Base-by-base conservation (phyloP, 768 basidiomycete genomes). In the Lanmaoa pseudosensibilis region DNA sequence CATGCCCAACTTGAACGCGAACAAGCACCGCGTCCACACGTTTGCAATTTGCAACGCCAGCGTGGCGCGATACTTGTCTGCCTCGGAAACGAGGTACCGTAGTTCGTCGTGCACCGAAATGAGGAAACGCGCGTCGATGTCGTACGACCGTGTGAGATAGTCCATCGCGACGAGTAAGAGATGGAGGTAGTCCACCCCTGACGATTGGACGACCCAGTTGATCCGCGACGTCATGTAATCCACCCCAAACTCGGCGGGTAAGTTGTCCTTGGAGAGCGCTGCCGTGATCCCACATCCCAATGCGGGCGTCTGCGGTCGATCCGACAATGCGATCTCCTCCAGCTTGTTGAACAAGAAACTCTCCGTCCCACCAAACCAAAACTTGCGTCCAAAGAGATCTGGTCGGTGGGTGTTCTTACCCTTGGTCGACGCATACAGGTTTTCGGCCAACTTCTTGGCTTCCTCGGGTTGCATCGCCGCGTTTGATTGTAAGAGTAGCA, bases 191-290 rank as follows among this genome's bases (percentile, higher is more conserved):
- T 98, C 97, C 41, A 98, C 96, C 4, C 96, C 97, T 0, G 94
- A 97, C 4, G 95, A 98, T 66, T 98, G 97, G 7, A 98, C 97
- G 47, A 95, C 97, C 97, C 97, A 98, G 68, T 99, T 99, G 76
- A 98, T 95, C 41, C 97, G 85, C 7, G 94, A 97, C 0, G 97
- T 89, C 81, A 98, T 88, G 71, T 92, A 98, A 60, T 95, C 92
- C 0, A 87, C 73, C 13, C 90, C 92, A 57, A 93, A 92, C 55
- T 81, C 83, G 34, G 83, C 83, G 0, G 90, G 89, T 2, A 99
- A 82, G 67, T 92, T 87, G 58, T 90, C 86, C 73, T 92, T 95
- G 30, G 89, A 88, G n/a, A 99, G 79, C 0, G 96, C 96, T 48
- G 89, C 83, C 1, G 97, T 98, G 41, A 99, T 85, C 16, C 94